phyloP scores from a whole-genome alignment of 495 filamentous ascomycete species.

The Podospora didyma region DNA sequence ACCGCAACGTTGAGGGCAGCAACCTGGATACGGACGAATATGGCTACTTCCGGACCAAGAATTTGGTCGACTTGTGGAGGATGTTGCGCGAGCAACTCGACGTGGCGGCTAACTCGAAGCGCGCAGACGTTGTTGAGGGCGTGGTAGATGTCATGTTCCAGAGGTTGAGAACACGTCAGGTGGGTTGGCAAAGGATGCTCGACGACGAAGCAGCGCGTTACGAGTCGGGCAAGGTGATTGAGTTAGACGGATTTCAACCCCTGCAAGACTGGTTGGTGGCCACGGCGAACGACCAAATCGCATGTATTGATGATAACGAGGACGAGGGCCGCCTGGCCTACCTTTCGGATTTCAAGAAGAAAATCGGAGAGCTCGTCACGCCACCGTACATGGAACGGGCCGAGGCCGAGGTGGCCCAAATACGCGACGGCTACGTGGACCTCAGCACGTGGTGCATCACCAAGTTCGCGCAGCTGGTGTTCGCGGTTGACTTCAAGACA shows the following conservation, averaged over 20 bases:
- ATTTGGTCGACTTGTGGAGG: constrained; percentile 89
- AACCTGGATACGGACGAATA: constrained; percentile 82
- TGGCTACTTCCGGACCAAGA: constrained; percentile 83
- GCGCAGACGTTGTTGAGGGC: constrained; percentile 83
- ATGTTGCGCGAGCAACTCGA: constrained; percentile 91
- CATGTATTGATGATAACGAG: constrained; percentile 86
- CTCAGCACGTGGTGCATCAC: constrained; percentile 84
- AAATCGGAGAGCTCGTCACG: constrained; percentile 73
- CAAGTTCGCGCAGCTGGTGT: constrained; percentile 79
- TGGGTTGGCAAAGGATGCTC: constrained; percentile 78
- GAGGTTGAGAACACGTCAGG: constrained; percentile 74
- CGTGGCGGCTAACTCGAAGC: constrained; percentile 73
- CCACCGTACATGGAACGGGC: constrained; percentile 72
- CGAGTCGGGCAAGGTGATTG: constrained; percentile 52
- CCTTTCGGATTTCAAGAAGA: constrained; percentile 73
- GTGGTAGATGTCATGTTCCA: constrained; percentile 93
- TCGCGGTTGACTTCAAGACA: constrained; percentile 75
- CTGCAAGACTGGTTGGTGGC: constrained; percentile 93
- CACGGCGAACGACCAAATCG: constrained; percentile 98
- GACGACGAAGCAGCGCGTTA: constrained; percentile 81
- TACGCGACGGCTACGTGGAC: constrained; percentile 90
- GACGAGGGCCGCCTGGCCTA: constrained; percentile 69
- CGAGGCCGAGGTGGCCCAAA: constrained; percentile 62
- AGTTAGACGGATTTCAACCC: constrained; percentile 71
- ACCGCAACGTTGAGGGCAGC: constrained; percentile 63